A percentile compares a stretch with the other conserved stretches of the same genome.
These are phyloP conservation scores for Casuarina cunninghamiana DNA, from an alignment of 306 rosid genomes.

Conservation along the genomic window DNA sequence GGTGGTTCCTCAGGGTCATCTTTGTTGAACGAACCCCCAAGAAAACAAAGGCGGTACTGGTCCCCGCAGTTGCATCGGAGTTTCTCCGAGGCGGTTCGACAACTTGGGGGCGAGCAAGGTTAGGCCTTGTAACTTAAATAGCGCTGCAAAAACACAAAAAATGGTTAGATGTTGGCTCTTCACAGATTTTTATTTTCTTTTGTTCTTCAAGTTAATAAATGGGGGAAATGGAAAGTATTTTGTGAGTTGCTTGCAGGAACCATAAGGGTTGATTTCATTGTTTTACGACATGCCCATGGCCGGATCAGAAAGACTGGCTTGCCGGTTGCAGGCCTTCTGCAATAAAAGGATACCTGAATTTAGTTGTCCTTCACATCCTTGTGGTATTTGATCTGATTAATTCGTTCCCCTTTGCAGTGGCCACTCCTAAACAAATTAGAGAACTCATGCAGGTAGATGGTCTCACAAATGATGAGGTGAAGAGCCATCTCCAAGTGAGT, in stretches of 20 bases:
- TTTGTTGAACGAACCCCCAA: conserved; percentile 34
- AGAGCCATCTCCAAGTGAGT: conserved; percentile 87
- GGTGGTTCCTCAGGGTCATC: conserved; percentile 48
- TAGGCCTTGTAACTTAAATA: conserved; percentile 5
- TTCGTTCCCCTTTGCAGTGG: conserved; percentile 51
- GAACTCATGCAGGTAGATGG: conserved; percentile 86
- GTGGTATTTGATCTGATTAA: conserved; percentile 2
- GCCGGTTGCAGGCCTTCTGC: background rate
- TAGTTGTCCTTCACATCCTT: background rate
- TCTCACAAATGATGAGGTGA: conserved; percentile 94
- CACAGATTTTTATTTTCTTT: background rate
- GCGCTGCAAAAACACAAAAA: background rate
- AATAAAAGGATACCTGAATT: background rate
- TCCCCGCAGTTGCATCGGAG: conserved; percentile 81
- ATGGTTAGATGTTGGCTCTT: background rate
- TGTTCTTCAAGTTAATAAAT: background rate
- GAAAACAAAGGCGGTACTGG: conserved; percentile 93
- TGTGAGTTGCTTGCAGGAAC: background rate
- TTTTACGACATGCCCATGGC: background rate
- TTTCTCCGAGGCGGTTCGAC: conserved; percentile 71
- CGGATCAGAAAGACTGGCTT: background rate
- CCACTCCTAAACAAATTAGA: conserved; percentile 94
- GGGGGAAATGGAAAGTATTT: background rate
- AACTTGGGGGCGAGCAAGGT: conserved; percentile 92
- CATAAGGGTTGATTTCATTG: background rate